Conservation (phyloP, 768 basidiomycete species). For the Podaxis mareebaensis region DNA sequence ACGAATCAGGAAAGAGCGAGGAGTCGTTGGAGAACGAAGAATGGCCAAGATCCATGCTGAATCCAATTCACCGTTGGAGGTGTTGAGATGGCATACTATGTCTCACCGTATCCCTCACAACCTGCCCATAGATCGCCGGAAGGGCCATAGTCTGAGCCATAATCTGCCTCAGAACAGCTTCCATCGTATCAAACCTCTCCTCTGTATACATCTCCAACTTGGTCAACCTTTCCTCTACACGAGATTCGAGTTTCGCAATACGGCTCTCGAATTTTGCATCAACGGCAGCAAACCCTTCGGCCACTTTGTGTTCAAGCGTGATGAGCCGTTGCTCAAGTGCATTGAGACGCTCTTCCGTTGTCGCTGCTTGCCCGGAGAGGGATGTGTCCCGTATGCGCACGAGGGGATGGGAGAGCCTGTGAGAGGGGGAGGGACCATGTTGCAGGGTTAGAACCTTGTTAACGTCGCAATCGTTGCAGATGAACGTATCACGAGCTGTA, state of each 20-base stretch:
- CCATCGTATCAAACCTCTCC: slow-evolving; percentile 25
- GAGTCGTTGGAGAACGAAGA: neutral
- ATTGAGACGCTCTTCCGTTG: slow-evolving; percentile 26
- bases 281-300: slow-evolving; percentile 26
- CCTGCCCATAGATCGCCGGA: slow-evolving; percentile 30
- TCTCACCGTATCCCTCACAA: slow-evolving; percentile 21
- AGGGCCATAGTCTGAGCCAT: slow-evolving; percentile 30
- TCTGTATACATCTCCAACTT: slow-evolving; percentile 26
- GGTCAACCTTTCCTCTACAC: slow-evolving; percentile 25
- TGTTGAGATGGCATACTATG: slow-evolving; percentile 6
- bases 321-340: slow-evolving; percentile 32
- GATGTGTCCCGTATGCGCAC: slow-evolving; percentile 28
- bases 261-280: slow-evolving; percentile 27
- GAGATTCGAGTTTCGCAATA: slow-evolving; percentile 25
- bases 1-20: neutral
- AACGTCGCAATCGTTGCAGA: slow-evolving; percentile 31
- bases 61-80: neutral
- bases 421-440: slow-evolving; percentile 20
- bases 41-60: neutral
- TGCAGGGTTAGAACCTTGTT: slow-evolving; percentile 15
- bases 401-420: slow-evolving; percentile 28
- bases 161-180: slow-evolving; percentile 27
- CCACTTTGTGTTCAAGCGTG: slow-evolving; percentile 29
- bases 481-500: slow-evolving; percentile 29
- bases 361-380: slow-evolving; percentile 18